A percentile compares a stretch with the other conserved stretches of the same genome.
phyloP scores from a whole-genome alignment of 2,329 filamentous ascomycete species.

The Fusarium pseudoanthophilum region DNA sequence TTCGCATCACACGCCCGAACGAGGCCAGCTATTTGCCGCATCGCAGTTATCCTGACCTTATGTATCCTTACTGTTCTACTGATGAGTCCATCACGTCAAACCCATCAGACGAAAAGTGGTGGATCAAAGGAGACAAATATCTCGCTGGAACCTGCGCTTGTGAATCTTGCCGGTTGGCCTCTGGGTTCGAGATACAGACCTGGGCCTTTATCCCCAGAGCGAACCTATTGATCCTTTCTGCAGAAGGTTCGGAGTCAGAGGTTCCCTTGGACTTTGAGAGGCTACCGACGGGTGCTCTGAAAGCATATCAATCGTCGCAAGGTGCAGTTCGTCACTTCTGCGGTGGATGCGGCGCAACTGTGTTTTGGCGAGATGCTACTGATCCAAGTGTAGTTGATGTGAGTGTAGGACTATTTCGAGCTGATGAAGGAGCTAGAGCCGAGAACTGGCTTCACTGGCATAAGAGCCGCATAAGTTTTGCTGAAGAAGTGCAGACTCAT shows the following conservation, averaged over 20 bases:
- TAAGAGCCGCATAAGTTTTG: slow-evolving; percentile 66
- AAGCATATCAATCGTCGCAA: slow-evolving; percentile 63
- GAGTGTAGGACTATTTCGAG: slow-evolving; percentile 67
- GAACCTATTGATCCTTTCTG: slow-evolving; percentile 62
- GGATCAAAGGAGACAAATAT: slow-evolving; percentile 64
- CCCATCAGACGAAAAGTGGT: slow-evolving; percentile 66
- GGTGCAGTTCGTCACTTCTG: slow-evolving; percentile 71
- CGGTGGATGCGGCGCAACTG: slow-evolving; percentile 68
- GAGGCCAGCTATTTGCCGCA: slow-evolving; percentile 54
- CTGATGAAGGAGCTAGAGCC: slow-evolving; percentile 62
- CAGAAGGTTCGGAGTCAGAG: not conserved
- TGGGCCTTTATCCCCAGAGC: slow-evolving; percentile 74
- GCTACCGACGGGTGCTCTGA: slow-evolving; percentile 57
- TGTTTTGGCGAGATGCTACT: slow-evolving; percentile 69
- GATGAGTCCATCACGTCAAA: slow-evolving; percentile 52
- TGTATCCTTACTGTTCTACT: slow-evolving; percentile 59
- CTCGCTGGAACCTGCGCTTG: slow-evolving; percentile 71
- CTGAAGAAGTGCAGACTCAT: slow-evolving; percentile 56
- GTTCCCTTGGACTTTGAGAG: slow-evolving; percentile 50
- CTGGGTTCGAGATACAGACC: slow-evolving; percentile 71
- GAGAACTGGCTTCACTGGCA: slow-evolving; percentile 73
- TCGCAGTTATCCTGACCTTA: slow-evolving; percentile 59
- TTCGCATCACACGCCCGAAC: slow-evolving; percentile 67
- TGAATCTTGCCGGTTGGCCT: slow-evolving; percentile 67
- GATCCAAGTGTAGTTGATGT: slow-evolving; percentile 70